Percentiles rank a stretch among this genome's conserved stretches.
phyloP scores from a whole-genome alignment of 306 rosid species.

The Styphnolobium japonicum region DNA sequence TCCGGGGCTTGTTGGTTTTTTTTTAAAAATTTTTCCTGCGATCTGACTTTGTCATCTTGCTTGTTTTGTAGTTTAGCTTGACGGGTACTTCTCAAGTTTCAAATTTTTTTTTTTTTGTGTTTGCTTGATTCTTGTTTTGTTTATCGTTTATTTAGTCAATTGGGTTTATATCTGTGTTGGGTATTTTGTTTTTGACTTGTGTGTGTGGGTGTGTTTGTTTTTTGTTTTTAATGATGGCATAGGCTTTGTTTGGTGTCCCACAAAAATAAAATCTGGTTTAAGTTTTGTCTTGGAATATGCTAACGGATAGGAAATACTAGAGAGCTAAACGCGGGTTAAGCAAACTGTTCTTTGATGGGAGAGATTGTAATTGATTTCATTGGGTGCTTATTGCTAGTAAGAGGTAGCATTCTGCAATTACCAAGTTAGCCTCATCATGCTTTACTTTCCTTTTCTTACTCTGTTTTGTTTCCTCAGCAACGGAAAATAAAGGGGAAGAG shows the following conservation, averaged over 20 bases:
- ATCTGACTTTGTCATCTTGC: not conserved
- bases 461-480: not conserved
- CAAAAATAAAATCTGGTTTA: not conserved
- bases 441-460: not conserved
- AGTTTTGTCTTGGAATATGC: conserved; percentile 6
- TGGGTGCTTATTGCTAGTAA: not conserved
- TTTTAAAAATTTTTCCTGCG: not conserved
- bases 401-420: not conserved
- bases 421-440: not conserved
- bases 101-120: not conserved
- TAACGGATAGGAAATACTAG: not conserved
- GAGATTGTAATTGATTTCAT: not conserved
- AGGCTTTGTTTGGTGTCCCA: not conserved
- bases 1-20: not conserved
- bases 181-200: conserved; percentile 1
- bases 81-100: conserved; percentile 6
- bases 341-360: not conserved
- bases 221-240: not conserved
- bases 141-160: not conserved
- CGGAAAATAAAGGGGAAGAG: not conserved
- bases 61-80: not conserved
- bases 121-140: conserved; percentile 11
- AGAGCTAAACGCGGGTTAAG: not conserved
- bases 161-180: not conserved
- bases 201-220: too few species aligned